phyloP scores from a whole-genome alignment of 2,329 filamentous ascomycete genomes.

The Magnaporthiopsis rhizophila region DNA sequence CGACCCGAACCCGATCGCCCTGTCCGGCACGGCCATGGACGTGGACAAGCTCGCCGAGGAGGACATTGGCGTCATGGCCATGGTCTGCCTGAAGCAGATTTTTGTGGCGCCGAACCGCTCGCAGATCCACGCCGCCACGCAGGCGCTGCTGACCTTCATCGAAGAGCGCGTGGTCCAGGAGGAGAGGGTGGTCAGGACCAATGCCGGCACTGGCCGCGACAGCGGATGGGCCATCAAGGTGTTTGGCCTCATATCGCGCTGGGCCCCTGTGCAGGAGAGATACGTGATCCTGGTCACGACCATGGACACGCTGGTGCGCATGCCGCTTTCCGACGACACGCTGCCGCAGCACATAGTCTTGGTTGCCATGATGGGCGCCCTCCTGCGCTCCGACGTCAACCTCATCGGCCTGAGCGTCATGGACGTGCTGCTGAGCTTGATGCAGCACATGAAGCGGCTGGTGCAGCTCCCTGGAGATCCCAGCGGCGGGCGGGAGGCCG shows the following conservation, averaged over 20 bases:
- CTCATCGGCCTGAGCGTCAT: slow-evolving; percentile 94
- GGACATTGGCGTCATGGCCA: slow-evolving; percentile 74
- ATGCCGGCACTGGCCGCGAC: slow-evolving; percentile 35
- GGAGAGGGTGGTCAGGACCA: slow-evolving; percentile 43
- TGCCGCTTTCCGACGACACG: slow-evolving; percentile 60
- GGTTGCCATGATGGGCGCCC: slow-evolving; percentile 68
- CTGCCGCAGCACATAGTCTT: slow-evolving; percentile 68
- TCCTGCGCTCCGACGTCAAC: slow-evolving; percentile 83
- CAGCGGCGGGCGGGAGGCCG: slow-evolving; percentile 18
- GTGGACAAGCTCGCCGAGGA: slow-evolving; percentile 86
- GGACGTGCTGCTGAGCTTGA: slow-evolving; percentile 79
- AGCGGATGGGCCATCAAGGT: slow-evolving; percentile 75
- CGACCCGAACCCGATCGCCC: slow-evolving; percentile 60
- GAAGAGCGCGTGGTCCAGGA: slow-evolving; percentile 46
- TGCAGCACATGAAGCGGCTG: slow-evolving; percentile 73
- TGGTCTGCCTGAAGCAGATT: slow-evolving; percentile 80
- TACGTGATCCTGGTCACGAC: slow-evolving; percentile 81
- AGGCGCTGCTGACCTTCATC: slow-evolving; percentile 68
- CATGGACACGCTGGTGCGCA: slow-evolving; percentile 66
- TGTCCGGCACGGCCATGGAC: slow-evolving; percentile 75
- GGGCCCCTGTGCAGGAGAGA: slow-evolving; percentile 90
- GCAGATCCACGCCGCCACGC: slow-evolving; percentile 72
- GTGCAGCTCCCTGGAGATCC: slow-evolving; percentile 53
- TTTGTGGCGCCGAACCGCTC: slow-evolving; percentile 74
- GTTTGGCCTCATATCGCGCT: slow-evolving; percentile 70